A percentile compares a stretch with the other conserved stretches of the same genome.
phyloP scores from a whole-genome alignment of 768 basidiomycete species.

The Melanogaster broomeanus region DNA sequence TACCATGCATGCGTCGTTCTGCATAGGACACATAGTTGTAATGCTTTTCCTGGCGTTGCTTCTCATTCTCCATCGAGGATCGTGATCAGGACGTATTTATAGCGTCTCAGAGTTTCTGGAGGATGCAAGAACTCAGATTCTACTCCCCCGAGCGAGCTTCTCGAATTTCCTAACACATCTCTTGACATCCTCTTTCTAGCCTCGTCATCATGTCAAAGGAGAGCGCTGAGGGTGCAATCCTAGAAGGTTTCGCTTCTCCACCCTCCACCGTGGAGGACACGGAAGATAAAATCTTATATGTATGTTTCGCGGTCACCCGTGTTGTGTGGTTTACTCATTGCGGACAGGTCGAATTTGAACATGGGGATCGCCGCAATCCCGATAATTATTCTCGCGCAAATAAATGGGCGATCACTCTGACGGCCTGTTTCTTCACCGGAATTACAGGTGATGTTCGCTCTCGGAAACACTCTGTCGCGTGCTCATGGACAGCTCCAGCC shows the following conservation, averaged over 20 bases:
- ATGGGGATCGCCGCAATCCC: slow-evolving; percentile 41
- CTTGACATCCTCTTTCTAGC: background rate
- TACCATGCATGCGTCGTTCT: background rate
- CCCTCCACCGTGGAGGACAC: background rate
- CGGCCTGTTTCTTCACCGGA: slow-evolving; percentile 25
- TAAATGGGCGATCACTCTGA: slow-evolving; percentile 46
- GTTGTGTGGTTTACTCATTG: slow-evolving; percentile 1
- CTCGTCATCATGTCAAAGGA: slow-evolving; percentile 11
- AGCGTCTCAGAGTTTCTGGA: background rate
- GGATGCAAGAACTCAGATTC: background rate
- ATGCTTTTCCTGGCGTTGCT: background rate
- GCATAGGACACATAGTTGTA: background rate
- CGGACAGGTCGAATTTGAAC: slow-evolving; percentile 40
- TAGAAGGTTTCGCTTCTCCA: background rate
- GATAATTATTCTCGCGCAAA: slow-evolving; percentile 34
- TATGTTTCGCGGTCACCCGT: background rate
- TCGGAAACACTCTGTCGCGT: background rate
- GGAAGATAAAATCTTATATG: slow-evolving; percentile 12
- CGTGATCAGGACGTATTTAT: slow-evolving; percentile 15
- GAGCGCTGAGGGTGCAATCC: background rate
- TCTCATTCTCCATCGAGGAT: slow-evolving; percentile 1
- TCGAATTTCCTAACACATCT: background rate
- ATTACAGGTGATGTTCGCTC: slow-evolving; percentile 16
- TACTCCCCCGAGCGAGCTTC: background rate
- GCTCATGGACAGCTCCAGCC: slow-evolving; percentile 35